Percentiles rank a stretch among this genome's conserved stretches.
phyloP scores from a whole-genome alignment of 2,329 filamentous ascomycete genomes.

The Colletotrichum truncatum region DNA sequence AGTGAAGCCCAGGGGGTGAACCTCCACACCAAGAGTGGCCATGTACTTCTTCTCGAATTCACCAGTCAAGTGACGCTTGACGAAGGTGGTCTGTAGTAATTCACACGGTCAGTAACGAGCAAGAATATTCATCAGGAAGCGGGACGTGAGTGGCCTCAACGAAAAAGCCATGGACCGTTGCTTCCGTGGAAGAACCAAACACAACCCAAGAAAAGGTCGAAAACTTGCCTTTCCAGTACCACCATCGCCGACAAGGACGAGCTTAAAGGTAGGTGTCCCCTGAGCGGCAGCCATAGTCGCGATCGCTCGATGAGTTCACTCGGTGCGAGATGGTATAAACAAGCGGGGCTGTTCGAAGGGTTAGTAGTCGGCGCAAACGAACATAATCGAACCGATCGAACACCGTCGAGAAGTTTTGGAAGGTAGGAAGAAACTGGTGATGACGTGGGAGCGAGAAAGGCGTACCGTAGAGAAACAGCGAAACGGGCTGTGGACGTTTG shows the following conservation, averaged over 20 bases:
- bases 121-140: not conserved
- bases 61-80: slow-evolving; percentile 99
- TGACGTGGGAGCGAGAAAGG: not conserved
- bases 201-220: not conserved
- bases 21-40: slow-evolving; percentile 98
- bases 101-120: slow-evolving; percentile 33
- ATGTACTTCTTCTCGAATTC: slow-evolving; percentile 99
- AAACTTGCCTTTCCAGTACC: slow-evolving; percentile 92
- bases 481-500: slow-evolving; percentile 30
- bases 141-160: not conserved
- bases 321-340: slow-evolving; percentile 52
- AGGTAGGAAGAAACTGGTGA: slow-evolving; percentile 26
- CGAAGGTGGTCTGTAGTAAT: slow-evolving; percentile 87
- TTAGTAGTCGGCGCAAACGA: slow-evolving; percentile 26
- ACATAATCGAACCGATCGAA: not conserved
- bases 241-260: slow-evolving; percentile 98
- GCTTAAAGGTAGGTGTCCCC: slow-evolving; percentile 90
- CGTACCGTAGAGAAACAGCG: slow-evolving; percentile 10
- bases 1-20: slow-evolving; percentile 97
- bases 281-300: slow-evolving; percentile 73
- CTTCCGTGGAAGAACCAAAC: not conserved
- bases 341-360: slow-evolving; percentile 47
- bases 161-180: not conserved
- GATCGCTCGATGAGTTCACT: slow-evolving; percentile 33
- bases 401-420: slow-evolving; percentile 17